A percentile compares a stretch with the other conserved stretches of the same genome.
These are phyloP conservation scores for Aspergillus texensis DNA, from an alignment of 2,329 filamentous ascomycete species.

Conservation along the genomic window DNA sequence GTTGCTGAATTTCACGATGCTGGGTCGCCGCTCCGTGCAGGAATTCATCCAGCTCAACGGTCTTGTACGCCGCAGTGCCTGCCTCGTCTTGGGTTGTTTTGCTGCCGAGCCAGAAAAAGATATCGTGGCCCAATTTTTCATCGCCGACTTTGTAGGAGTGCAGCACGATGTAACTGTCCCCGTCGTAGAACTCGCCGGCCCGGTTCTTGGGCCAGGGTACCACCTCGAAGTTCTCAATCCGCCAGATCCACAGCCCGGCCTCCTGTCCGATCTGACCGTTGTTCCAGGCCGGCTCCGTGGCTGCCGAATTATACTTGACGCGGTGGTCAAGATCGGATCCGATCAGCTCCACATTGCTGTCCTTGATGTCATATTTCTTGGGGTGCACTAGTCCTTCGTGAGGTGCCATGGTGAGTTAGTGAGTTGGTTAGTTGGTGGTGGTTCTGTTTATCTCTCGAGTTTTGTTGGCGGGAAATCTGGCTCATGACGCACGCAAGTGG, in stretches of 20 bases:
- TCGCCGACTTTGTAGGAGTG: constrained; percentile 59
- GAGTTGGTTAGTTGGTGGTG: not conserved
- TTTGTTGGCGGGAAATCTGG: not conserved
- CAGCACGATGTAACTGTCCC: constrained; percentile 69
- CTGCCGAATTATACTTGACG: constrained; percentile 68
- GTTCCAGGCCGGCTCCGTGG: constrained; percentile 69
- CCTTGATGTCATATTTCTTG: constrained; percentile 68
- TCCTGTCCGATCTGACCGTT: constrained; percentile 56
- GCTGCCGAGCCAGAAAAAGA: constrained; percentile 71
- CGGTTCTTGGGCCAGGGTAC: constrained; percentile 61
- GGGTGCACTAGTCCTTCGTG: constrained; percentile 63
- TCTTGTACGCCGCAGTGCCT: constrained; percentile 70
- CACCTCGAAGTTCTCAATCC: constrained; percentile 68
- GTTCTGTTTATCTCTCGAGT: not conserved
- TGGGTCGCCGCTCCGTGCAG: constrained; percentile 64
- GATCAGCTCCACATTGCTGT: constrained; percentile 69
- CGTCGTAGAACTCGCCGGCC: constrained; percentile 66
- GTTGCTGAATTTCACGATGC: constrained; percentile 65
- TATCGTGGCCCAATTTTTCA: constrained; percentile 60
- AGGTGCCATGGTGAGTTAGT: constrained; percentile 55
- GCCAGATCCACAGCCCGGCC: constrained; percentile 64
- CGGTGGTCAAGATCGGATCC: constrained; percentile 66
- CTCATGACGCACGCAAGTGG: not conserved
- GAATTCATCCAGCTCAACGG: constrained; percentile 70
- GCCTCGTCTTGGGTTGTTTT: constrained; percentile 71